These are phyloP conservation scores for Cladosporium sp. DNA, from an alignment of 2,329 filamentous ascomycete species.

Conservation along the genomic window DNA sequence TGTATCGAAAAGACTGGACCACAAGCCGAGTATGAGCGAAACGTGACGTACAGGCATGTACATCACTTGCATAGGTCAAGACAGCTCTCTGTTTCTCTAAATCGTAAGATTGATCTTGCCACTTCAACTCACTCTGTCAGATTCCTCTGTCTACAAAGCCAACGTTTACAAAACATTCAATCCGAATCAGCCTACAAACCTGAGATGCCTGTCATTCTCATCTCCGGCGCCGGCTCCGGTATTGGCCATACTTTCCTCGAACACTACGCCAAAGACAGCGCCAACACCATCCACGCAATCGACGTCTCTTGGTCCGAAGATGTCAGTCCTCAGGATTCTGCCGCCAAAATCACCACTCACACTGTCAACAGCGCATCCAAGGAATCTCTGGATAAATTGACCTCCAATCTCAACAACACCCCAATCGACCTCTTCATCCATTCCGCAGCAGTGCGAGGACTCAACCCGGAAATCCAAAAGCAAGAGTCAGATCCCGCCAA, in stretches of 20 bases:
- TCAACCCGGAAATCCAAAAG: constrained; percentile 8
- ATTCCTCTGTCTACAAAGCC: too few species aligned
- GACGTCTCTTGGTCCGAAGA: constrained; percentile 8
- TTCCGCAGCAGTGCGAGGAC: constrained; percentile 3
- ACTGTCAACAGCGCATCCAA: constrained; percentile 8
- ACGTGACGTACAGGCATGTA: constrained; percentile 3
- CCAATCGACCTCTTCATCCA: constrained; percentile 12
- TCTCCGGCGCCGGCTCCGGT: constrained; percentile 9
- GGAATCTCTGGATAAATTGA: constrained; percentile 3
- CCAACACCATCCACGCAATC: constrained; percentile 8
- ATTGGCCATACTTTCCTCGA: constrained; percentile 12
- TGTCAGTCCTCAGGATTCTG: not conserved
- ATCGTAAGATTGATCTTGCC: too few species aligned
- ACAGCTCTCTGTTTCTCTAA: too few species aligned
- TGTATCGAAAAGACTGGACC: not conserved
- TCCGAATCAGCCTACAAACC: too few species aligned
- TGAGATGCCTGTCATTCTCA: constrained; percentile 8
- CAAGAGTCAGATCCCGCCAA: constrained; percentile 3
- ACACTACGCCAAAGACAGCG: constrained; percentile 9
- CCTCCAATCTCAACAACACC: not conserved
- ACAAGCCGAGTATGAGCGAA: not conserved
- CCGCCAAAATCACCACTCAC: constrained; percentile 3
- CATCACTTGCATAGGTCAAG: too few species aligned
- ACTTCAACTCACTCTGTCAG: too few species aligned
- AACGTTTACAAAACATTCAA: too few species aligned